Evolutionary conservation across 73 alveolate genomes (phyloP).

Genomic region (Paramecium biaurelia): DNA sequence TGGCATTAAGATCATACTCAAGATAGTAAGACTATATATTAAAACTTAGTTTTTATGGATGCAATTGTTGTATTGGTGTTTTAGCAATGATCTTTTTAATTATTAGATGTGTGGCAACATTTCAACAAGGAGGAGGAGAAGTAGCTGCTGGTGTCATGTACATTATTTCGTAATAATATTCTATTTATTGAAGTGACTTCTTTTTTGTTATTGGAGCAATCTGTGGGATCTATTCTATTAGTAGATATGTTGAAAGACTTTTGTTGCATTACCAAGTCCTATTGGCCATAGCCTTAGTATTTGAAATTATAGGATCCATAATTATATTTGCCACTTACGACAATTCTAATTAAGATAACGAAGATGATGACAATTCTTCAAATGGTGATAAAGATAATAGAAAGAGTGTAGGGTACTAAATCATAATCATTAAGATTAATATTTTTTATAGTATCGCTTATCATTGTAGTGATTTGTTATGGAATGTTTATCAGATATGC

Average conservation of each 20-base stretch:
- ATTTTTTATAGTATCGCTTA: neutral
- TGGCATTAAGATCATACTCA: neutral
- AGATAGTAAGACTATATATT: neutral
- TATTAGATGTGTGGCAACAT: neutral
- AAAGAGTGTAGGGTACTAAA: neutral
- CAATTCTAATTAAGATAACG: neutral
- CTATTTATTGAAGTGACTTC: neutral
- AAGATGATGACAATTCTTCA: neutral
- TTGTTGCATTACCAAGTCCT: neutral
- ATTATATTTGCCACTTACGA: neutral
- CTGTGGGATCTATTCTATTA: neutral
- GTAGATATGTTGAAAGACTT: neutral
- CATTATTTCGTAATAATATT: neutral
- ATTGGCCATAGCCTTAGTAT: neutral
- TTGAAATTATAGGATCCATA: neutral
- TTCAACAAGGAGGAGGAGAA: neutral
- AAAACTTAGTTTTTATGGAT: neutral
- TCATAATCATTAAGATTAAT: neutral
- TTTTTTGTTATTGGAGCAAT: neutral
- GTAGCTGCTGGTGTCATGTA: neutral
- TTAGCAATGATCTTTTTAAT: neutral
- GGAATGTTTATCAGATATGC: neutral
- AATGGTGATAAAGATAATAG: neutral
- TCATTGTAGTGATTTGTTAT: neutral
- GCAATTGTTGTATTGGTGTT: neutral